Evolutionary conservation across 192 early-diverging fungal species (phyloP).

Genomic region (Neocallimastix lanati): DNA sequence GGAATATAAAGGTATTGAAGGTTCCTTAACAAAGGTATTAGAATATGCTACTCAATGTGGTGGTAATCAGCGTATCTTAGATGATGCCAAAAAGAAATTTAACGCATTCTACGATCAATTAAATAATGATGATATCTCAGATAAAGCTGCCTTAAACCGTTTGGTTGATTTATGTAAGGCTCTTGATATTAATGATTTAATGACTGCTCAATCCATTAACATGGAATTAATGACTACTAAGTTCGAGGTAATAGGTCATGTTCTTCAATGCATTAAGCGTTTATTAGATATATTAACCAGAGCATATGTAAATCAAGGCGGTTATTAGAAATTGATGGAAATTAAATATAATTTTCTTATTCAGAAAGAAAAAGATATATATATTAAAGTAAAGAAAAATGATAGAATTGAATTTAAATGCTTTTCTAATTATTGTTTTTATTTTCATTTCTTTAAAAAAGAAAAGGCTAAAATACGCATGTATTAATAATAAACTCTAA

Average conservation of each 20-base stretch:
- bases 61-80: constrained; percentile 27
- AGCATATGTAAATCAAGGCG: background rate
- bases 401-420: too few species aligned
- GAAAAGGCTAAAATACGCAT: too few species aligned
- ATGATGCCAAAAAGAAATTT: constrained; percentile 73
- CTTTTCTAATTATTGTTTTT: too few species aligned
- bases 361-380: too few species aligned
- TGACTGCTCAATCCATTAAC: constrained; percentile 30
- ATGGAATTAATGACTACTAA: constrained; percentile 52
- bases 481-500: too few species aligned
- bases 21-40: background rate
- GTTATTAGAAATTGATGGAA: too few species aligned
- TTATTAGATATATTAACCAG: background rate
- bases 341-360: too few species aligned
- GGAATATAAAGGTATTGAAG: constrained; percentile 41
- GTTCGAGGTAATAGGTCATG: constrained; percentile 32
- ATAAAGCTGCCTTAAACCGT: constrained; percentile 28
- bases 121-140: constrained; percentile 56
- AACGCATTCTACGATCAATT: constrained; percentile 64
- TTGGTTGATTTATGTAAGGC: constrained; percentile 25
- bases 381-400: too few species aligned
- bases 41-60: background rate
- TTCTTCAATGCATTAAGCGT: background rate
- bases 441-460: too few species aligned
- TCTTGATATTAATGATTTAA: constrained; percentile 27